Evolutionary conservation across 208 protist genomes (phyloP), one percentile per base, ranked within the genome.

Genomic region (Lotmaria passim): DNA sequence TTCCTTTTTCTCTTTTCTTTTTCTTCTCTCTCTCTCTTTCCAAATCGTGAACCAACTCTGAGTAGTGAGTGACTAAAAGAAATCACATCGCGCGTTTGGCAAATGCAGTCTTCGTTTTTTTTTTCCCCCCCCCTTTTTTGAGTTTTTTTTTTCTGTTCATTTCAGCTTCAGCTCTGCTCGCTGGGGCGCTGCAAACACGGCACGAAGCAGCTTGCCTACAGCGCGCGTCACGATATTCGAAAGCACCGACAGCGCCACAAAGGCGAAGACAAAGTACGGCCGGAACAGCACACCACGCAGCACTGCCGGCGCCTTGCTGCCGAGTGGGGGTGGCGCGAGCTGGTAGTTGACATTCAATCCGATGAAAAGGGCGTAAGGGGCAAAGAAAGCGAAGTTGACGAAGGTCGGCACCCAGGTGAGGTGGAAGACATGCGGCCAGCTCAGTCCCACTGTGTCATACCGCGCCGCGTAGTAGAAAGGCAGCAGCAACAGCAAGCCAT

Each of bases 301-400:
- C 17, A 76, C 43, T 2, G 69, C 43, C 14, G 52, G 59, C 8
- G 63, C 73, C 19, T 46, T 15, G 10, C 66, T 59, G 46, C 69
- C 69, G 19, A 85, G 67, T 8, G 65, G 78, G 33, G 89, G 86
- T 19, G 89, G 89, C 51, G 80, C 81, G 6, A 94, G 63, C 81
- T 89, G 86, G 66, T 94, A 94, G 56, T 94, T 89, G 1, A 94
- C 38, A 62, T 94, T 94, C 34, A 94, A 73, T 2, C 89, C 89
- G 21, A 78, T 78, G 12, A 94, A 48, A 34, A 85, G 64, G 12
- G 70, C 78, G 44, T 74, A 78, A 6, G 79, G 61, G 12, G 73
- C 79, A 58, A 87, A 88, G 47, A 81, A 24, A n/a, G 71, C 64
- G 55, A 88, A 80, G 65, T 91, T 92, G 11, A 91, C 51, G 5